Evolutionary conservation across 1,139 yeast species (phyloP).

Genomic region (Wickerhamomyces sp.): DNA sequence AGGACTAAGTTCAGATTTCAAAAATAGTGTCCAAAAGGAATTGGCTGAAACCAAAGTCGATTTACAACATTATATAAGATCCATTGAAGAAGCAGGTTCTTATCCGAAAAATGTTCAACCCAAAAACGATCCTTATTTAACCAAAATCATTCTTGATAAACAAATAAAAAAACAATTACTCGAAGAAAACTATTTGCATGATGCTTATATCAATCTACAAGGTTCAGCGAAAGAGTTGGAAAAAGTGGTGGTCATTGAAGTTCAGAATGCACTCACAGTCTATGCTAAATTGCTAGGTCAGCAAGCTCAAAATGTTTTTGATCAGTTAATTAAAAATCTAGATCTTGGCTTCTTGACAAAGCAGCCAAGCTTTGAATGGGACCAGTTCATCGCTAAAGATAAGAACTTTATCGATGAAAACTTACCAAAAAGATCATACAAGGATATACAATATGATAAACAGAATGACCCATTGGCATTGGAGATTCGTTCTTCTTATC

Average conservation of each 20-base stretch:
- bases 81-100: constrained; percentile 39
- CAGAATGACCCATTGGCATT: constrained; percentile 67
- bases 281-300: constrained; percentile 66
- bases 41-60: constrained; percentile 56
- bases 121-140: constrained; percentile 76
- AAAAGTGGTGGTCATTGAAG: constrained; percentile 78
- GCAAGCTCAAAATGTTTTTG: constrained; percentile 66
- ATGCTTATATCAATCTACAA: constrained; percentile 84
- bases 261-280: constrained; percentile 73
- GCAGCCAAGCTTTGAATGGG: constrained; percentile 87
- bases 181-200: constrained; percentile 84
- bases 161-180: constrained; percentile 72
- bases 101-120: constrained; percentile 32
- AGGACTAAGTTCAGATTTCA: constrained; percentile 76
- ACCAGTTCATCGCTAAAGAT: constrained; percentile 69
- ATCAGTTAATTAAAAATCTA: constrained; percentile 60
- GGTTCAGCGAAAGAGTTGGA: constrained; percentile 86
- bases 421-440: constrained; percentile 61
- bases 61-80: constrained; percentile 42
- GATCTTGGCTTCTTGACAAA: constrained; percentile 72
- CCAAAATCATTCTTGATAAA: constrained; percentile 66
- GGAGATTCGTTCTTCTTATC: constrained; percentile 71
- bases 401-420: constrained; percentile 73
- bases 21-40: constrained; percentile 68
- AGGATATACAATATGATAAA: constrained; percentile 61